phyloP scores from a whole-genome alignment of 768 basidiomycete genomes.

The Candolleomyces aberdarensis region DNA sequence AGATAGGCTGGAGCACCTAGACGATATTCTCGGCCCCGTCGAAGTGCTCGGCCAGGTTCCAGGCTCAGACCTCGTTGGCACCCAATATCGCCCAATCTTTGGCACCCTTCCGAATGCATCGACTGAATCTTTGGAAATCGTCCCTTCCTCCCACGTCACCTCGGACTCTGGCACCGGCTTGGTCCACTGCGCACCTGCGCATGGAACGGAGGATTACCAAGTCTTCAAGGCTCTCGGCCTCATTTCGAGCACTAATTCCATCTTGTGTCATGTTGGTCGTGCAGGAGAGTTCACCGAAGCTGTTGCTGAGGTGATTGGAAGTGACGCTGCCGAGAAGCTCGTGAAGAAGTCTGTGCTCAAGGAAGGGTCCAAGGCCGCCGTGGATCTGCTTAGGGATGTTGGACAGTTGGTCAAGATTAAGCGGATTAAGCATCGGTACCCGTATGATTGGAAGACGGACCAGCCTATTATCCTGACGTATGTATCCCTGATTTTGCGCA shows the following conservation, averaged over 20 bases:
- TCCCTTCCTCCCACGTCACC: slow-evolving; percentile 77
- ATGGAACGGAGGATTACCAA: slow-evolving; percentile 90
- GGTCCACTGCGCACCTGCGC: slow-evolving; percentile 94
- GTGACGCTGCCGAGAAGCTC: slow-evolving; percentile 40
- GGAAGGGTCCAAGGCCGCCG: slow-evolving; percentile 66
- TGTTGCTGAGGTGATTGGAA: slow-evolving; percentile 58
- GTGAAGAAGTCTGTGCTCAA: slow-evolving; percentile 70
- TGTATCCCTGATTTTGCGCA: slow-evolving; percentile 19
- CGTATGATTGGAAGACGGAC: slow-evolving; percentile 96
- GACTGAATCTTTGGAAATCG: slow-evolving; percentile 41
- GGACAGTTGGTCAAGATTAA: slow-evolving; percentile 63
- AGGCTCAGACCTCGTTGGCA: slow-evolving; percentile 56
- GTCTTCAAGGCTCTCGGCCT: slow-evolving; percentile 60
- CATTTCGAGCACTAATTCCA: slow-evolving; percentile 38
- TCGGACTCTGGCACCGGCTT: slow-evolving; percentile 89
- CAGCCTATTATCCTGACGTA: slow-evolving; percentile 89
- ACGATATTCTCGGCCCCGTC: slow-evolving; percentile 32
- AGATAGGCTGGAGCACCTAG: slow-evolving; percentile 43
- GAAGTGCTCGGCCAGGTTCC: slow-evolving; percentile 34
- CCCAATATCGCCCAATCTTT: slow-evolving; percentile 64
- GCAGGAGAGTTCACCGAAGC: slow-evolving; percentile 67
- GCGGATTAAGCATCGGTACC: slow-evolving; percentile 82
- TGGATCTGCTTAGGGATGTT: slow-evolving; percentile 56
- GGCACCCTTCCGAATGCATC: slow-evolving; percentile 25
- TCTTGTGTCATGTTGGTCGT: slow-evolving; percentile 81